Evolutionary conservation across 139 green algal genomes (phyloP).

Genomic region (Parachlorella kessleri): DNA sequence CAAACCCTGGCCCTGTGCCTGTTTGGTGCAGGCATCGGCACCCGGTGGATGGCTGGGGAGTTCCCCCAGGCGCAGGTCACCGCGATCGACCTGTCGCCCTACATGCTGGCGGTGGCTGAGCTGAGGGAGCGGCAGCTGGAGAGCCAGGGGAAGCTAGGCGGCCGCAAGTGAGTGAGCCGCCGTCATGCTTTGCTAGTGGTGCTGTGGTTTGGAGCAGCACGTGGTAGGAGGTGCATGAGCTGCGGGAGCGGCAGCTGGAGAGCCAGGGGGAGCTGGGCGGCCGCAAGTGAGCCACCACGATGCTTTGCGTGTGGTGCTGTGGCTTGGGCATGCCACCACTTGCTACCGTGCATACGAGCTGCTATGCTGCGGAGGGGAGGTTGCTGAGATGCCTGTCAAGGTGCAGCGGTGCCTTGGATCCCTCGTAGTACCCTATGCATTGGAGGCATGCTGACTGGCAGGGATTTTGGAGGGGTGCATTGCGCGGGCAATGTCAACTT

Average conservation of each 20-base stretch:
- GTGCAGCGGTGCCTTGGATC: too few relatives aligned
- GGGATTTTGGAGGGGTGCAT: too few relatives aligned
- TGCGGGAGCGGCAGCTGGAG: constrained; percentile 44
- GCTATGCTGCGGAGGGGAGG: too few relatives aligned
- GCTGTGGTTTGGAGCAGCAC: too few relatives aligned
- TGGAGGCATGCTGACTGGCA: too few relatives aligned
- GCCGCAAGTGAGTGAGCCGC: neutral
- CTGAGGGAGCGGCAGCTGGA: constrained; percentile 48
- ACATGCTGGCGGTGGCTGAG: constrained; percentile 91
- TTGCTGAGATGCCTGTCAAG: too few relatives aligned
- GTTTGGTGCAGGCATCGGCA: constrained; percentile 56
- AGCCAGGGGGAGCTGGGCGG: neutral
- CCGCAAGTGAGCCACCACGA: constrained; percentile 11
- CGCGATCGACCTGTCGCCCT: constrained; percentile 80
- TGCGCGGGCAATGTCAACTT: too few relatives aligned
- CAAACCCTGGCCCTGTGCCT: too few relatives aligned
- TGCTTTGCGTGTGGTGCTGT: too few relatives aligned
- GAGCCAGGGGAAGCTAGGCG: neutral
- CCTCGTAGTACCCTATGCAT: too few relatives aligned
- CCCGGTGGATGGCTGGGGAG: constrained; percentile 57
- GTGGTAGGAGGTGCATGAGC: neutral
- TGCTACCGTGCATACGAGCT: too few relatives aligned
- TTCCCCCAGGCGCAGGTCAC: constrained; percentile 59
- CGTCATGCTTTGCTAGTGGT: neutral
- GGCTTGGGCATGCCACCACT: too few relatives aligned